Evolutionary conservation across 2,329 filamentous ascomycete species (phyloP), one percentile per base, ranked within the genome.

Genomic region (Colletotrichum godetiae): DNA sequence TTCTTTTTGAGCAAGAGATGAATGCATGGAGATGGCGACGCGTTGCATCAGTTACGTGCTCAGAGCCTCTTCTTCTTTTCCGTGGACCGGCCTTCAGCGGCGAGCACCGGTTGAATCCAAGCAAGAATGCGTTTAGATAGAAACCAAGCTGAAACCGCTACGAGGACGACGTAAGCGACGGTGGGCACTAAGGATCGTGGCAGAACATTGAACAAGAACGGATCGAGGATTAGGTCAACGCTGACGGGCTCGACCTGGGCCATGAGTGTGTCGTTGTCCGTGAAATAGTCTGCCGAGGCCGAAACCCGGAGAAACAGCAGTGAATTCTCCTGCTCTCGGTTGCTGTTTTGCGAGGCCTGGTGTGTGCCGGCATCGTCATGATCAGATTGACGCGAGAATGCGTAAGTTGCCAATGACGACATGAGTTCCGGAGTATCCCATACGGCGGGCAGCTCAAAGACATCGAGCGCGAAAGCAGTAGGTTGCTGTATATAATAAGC

Each of bases 221-320:
- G 95, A 81, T 98, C 97, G 29, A 99, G 89, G 78, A 98, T 93
- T 81, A 92, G 83, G 77, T 99, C 96, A 64, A 93, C 93, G 66
- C 91, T 85, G 4, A 98, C 95, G 0, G 91, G 90, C 2, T 92
- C 92, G 15, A 94, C 93, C 74, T 88, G 79, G 61, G 86, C 83
- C 96, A 98, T 98, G 78, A 98, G 88, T 1, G 88, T 88, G 74
- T 86, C 83, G 80, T 98, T 89, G 72, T 91, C 88, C 12, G 94
- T 93, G 82, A 94, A 97, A 85, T 96, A 99, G 78, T 97, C 94
- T 59, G 97, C 95, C 24, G 92, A 91, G 15, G 95, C 90, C 75
- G 89, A 87, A 65, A 98, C 86, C 75, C 91, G 92, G 3, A 98
- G 88, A 68, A 97, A 90, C 8, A 97, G 86, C 35, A 91, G 79